Conservation (phyloP, 305 asterid genomes). For the Andrographis paniculata region DNA sequence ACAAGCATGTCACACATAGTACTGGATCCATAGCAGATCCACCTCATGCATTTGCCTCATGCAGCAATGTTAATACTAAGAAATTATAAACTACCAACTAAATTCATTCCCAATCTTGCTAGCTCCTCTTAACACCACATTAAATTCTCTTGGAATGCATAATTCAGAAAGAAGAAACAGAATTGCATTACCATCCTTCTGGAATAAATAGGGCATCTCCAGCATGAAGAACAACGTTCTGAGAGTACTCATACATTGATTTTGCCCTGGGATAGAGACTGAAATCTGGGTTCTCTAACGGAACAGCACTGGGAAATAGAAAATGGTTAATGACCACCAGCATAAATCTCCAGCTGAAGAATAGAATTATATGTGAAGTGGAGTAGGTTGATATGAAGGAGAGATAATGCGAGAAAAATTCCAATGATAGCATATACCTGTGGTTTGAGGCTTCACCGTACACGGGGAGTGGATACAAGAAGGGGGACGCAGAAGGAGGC, state of each 20-base stretch:
- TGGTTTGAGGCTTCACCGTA: constrained; percentile 97
- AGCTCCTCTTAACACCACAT: too few species aligned
- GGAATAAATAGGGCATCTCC: constrained; percentile 97
- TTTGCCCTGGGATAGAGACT: constrained; percentile 66
- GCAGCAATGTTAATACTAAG: too few species aligned
- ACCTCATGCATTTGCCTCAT: too few species aligned
- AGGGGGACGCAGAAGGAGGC: constrained; percentile 90
- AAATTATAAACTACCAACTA: too few species aligned
- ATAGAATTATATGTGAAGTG: constrained; percentile 2
- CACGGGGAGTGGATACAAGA: constrained; percentile 70
- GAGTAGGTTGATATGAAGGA: background rate
- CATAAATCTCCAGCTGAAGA: constrained; percentile 13
- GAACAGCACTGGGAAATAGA: constrained; percentile 48
- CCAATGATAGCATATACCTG: constrained; percentile 40
- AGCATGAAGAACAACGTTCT: constrained; percentile 74
- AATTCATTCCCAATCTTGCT: too few species aligned
- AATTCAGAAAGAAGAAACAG: constrained; percentile 7
- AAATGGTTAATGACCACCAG: constrained; percentile 13
- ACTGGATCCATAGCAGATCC: too few species aligned
- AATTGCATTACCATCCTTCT: constrained; percentile 77
- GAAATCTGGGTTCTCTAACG: constrained; percentile 51
- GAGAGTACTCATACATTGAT: constrained; percentile 43
- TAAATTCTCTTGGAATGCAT: too few species aligned
- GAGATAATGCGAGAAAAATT: background rate
- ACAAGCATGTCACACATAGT: too few species aligned